Base-by-base conservation (phyloP, 2,329 filamentous ascomycete genomes). In the Dactylonectria macrodidyma region DNA sequence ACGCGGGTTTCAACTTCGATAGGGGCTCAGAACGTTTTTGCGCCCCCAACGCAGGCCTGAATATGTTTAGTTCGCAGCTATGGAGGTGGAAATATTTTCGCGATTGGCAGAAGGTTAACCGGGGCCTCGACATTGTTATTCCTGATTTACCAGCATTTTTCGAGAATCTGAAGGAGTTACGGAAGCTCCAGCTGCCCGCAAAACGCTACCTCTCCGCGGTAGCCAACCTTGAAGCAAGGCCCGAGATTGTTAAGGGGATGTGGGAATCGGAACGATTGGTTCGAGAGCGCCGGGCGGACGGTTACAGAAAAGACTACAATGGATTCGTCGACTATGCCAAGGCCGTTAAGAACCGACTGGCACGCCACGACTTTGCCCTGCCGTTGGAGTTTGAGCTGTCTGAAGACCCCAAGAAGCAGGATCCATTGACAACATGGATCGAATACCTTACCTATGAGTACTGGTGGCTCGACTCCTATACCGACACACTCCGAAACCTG, bases 341-440 rank as follows among this genome's bases (percentile, higher is more conserved):
- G 19, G 73, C 71, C 10, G 70, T 77, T 3, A 75, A 78, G 69
- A 65, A 66, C 22, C 75, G 75, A 14, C 75, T 82, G 1, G 62
- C 63, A 16, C 57, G 67, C 8, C 76, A 82, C 62, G 72, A 62
- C 52, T 78, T 82, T 36, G 72, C 64, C 0, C 73, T 67, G 44
- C 50, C 67, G 14, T 80, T 81, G 54, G 47, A 78, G 50, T 80
- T 81, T 55, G 47, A 78, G 50, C 72, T 82, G 22, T 59, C 78
- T 58, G 41, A 78, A 51, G 75, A 80, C 59, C 71, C 68, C 3
- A 59, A 62, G 55, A 63, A 72, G 1, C 78, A 84, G 66, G 76
- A 81, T 59, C 68, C 75, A 47, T 58, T 82, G 34, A 76, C 79
- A 47, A 81, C 77, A 8, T 83, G 81, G 81, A 80, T 83, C 59